Percentiles rank a stretch among this genome's conserved stretches.
Evolutionary conservation across 306 rosid genomes (phyloP).

Genomic region (Arachis stenosperma): DNA sequence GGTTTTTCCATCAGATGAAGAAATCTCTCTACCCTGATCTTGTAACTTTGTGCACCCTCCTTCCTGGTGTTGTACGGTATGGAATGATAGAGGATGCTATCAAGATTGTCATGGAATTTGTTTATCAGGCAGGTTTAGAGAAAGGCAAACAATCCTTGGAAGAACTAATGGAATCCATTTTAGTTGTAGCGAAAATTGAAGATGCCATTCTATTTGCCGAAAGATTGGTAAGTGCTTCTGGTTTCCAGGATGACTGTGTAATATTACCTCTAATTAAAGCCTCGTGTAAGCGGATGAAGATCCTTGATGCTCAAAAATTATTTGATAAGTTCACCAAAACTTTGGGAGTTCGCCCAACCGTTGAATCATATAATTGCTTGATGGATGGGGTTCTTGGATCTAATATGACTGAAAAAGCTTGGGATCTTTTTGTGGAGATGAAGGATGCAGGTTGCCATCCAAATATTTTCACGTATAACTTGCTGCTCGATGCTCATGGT

Average conservation of each 20-base stretch:
- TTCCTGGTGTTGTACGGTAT: slow-evolving; percentile 72
- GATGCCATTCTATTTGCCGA: slow-evolving; percentile 69
- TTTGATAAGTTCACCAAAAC: slow-evolving; percentile 68
- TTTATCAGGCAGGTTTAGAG: slow-evolving; percentile 46
- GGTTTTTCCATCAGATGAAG: slow-evolving; percentile 97
- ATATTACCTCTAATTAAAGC: slow-evolving; percentile 67
- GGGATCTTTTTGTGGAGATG: slow-evolving; percentile 80
- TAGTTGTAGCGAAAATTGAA: slow-evolving; percentile 66
- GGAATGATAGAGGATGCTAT: slow-evolving; percentile 69
- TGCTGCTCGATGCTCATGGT: slow-evolving; percentile 77
- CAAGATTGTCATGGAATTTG: slow-evolving; percentile 62
- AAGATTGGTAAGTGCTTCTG: slow-evolving; percentile 53
- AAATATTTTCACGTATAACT: slow-evolving; percentile 82
- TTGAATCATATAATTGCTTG: slow-evolving; percentile 77
- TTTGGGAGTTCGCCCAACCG: slow-evolving; percentile 66
- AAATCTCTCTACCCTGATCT: slow-evolving; percentile 80
- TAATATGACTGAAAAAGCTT: slow-evolving; percentile 54
- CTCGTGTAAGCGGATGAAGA: slow-evolving; percentile 62
- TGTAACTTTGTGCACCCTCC: slow-evolving; percentile 84
- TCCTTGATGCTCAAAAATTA: slow-evolving; percentile 66
- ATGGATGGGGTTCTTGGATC: slow-evolving; percentile 73
- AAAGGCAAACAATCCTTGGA: slow-evolving; percentile 65
- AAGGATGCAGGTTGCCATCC: slow-evolving; percentile 69
- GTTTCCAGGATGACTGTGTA: slow-evolving; percentile 67
- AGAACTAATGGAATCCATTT: slow-evolving; percentile 76